Base-by-base conservation (phyloP, 2,329 filamentous ascomycete species). In the Colletotrichum sp. region DNA sequence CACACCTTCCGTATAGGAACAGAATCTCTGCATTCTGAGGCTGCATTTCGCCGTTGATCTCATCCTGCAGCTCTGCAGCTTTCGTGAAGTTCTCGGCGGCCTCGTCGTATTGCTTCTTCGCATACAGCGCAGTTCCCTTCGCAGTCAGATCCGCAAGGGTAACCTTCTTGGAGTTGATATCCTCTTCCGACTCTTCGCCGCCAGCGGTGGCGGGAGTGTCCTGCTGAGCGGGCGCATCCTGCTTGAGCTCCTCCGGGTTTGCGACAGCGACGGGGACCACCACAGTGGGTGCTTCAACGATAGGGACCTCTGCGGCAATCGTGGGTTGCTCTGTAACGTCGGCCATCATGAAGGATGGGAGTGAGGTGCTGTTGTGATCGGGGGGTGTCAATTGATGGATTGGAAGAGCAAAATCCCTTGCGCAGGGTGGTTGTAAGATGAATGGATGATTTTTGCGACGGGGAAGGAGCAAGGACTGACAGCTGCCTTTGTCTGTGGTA, bases 11-110 rank as follows among this genome's bases (percentile, higher is more conserved):
- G 85, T 99, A 99, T 78, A 96, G 92, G 85, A 98, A 99, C 24
- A 99, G 92, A 63, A 99, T 92, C 83, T 99, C 96, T 67, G 96
- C 96, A 81, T 99, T 99, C 74, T 95, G 93, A 6, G 95, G 92
- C 18, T 93, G 93, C 90, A 98, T 94, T 86, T 99, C 97, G 84
- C 96, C 97, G 84, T 98, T 97, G 83, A 98, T 89, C 83, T 95
- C 92, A 74, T 95, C 95, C 86, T 99, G 97, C 77, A 98, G 90
- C 84, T 98, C 95, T 72, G 95, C 95, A 36, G 97, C 97, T 81
- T 93, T 92, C 58, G 96, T 96, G 87, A 96, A 99, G 78, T 96
- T 88, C 82, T 99, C 96, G 72, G 95, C 92, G 12, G 97, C 96
- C 65, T 93, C 93, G 70, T 94, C 92, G 85, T 96, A 98, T 84